These are phyloP conservation scores for Pichia scutulata DNA, from an alignment of 805 yeast genomes.

Conservation along the genomic window DNA sequence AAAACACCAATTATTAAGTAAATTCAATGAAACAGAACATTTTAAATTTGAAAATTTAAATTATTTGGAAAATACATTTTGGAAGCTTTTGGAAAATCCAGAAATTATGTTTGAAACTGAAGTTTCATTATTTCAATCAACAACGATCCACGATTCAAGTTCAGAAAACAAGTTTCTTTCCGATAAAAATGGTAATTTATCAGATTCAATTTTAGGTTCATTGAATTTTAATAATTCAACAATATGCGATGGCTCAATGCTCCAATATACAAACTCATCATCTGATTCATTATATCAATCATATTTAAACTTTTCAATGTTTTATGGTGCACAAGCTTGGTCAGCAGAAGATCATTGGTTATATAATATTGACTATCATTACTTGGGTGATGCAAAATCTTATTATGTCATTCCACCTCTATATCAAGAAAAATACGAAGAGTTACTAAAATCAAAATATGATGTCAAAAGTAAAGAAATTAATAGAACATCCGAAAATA, in stretches of 20 bases:
- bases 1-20: slow-evolving; percentile 23
- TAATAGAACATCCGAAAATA: slow-evolving; percentile 1
- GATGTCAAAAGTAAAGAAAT: slow-evolving; percentile 6
- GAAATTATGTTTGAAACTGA: slow-evolving; percentile 29
- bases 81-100: slow-evolving; percentile 31
- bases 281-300: slow-evolving; percentile 36
- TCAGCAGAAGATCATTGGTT: slow-evolving; percentile 52
- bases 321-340: slow-evolving; percentile 52
- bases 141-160: slow-evolving; percentile 35
- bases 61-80: slow-evolving; percentile 35
- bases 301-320: slow-evolving; percentile 42
- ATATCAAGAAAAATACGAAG: slow-evolving; percentile 46
- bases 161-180: slow-evolving; percentile 19
- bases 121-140: slow-evolving; percentile 27
- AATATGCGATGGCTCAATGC: slow-evolving; percentile 38
- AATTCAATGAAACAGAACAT: slow-evolving; percentile 10
- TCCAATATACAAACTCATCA: slow-evolving; percentile 39
- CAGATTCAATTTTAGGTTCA: slow-evolving; percentile 24
- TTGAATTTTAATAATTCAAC: slow-evolving; percentile 59
- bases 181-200: slow-evolving; percentile 3
- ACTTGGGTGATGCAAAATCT: slow-evolving; percentile 45
- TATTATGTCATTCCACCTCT: slow-evolving; percentile 62
- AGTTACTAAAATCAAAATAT: slow-evolving; percentile 20
- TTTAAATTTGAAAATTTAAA: slow-evolving; percentile 10
- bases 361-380: slow-evolving; percentile 44